Conservation (phyloP, 176 grass and related monocot species). For the Eremochloa ophiuroides region DNA sequence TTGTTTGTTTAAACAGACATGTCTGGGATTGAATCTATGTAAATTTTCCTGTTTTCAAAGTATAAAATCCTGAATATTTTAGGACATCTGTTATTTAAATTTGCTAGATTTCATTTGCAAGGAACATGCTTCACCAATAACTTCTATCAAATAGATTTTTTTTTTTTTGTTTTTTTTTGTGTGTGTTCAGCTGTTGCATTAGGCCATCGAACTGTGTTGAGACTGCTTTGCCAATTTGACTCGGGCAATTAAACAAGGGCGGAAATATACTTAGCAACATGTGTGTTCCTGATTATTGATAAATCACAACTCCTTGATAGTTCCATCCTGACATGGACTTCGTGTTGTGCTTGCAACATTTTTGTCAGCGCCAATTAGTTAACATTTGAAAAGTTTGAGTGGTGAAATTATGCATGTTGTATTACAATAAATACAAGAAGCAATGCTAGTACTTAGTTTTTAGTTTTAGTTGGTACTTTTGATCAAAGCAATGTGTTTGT, state of each 20-base stretch:
- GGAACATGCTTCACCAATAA: neutral
- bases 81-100: neutral
- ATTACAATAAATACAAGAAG: conserved; percentile 1
- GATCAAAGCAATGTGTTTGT: neutral
- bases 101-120: neutral
- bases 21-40: neutral
- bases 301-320: neutral
- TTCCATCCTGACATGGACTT: neutral
- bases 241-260: neutral
- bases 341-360: neutral
- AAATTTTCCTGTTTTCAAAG: neutral
- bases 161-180: too few relatives aligned
- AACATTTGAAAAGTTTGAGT: neutral
- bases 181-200: neutral
- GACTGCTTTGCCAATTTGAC: neutral
- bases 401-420: neutral
- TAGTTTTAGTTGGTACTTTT: neutral
- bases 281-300: neutral
- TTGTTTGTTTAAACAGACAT: neutral
- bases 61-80: neutral
- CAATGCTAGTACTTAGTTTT: neutral
- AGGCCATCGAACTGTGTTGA: neutral
- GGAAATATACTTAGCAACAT: neutral
- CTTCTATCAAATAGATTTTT: neutral
- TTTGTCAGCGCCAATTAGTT: neutral